A percentile compares a stretch with the other conserved stretches of the same genome.
Conservation (phyloP, 768 basidiomycete species). For the Leccinum aurantiacum region DNA sequence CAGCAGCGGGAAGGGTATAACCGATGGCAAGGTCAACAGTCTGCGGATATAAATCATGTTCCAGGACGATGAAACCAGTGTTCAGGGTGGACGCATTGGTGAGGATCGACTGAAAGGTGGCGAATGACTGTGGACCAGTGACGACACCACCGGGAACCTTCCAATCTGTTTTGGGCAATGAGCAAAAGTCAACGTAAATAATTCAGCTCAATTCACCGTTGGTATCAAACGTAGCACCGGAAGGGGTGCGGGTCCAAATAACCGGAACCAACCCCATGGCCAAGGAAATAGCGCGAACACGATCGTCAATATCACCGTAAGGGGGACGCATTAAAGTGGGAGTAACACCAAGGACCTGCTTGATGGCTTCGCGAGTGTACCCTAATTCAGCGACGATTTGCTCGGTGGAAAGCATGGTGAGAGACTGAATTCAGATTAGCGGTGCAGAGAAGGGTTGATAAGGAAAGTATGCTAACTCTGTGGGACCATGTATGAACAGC, state of each 20-base stretch:
- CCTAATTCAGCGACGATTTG: slow-evolving; percentile 92
- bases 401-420: slow-evolving; percentile 71
- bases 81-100: slow-evolving; percentile 58
- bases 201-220: slow-evolving; percentile 48
- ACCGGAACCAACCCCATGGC: slow-evolving; percentile 93
- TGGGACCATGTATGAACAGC: slow-evolving; percentile 94
- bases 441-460: slow-evolving; percentile 2
- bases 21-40: slow-evolving; percentile 90
- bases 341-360: slow-evolving; percentile 69
- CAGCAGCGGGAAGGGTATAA: slow-evolving; percentile 78
- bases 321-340: slow-evolving; percentile 81
- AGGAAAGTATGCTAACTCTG: slow-evolving; percentile 39
- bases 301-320: slow-evolving; percentile 87
- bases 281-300: slow-evolving; percentile 84
- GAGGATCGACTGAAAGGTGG: slow-evolving; percentile 74
- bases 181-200: slow-evolving; percentile 2
- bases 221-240: slow-evolving; percentile 63
- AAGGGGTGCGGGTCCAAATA: slow-evolving; percentile 77
- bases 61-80: slow-evolving; percentile 83
- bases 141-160: slow-evolving; percentile 76
- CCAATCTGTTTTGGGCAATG: slow-evolving; percentile 61
- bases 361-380: slow-evolving; percentile 87
- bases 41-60: slow-evolving; percentile 83
- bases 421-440: slow-evolving; percentile 40
- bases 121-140: slow-evolving; percentile 60